Conservation (phyloP, 352 stramenopile genomes). For the Globisporangium mamillatum region DNA sequence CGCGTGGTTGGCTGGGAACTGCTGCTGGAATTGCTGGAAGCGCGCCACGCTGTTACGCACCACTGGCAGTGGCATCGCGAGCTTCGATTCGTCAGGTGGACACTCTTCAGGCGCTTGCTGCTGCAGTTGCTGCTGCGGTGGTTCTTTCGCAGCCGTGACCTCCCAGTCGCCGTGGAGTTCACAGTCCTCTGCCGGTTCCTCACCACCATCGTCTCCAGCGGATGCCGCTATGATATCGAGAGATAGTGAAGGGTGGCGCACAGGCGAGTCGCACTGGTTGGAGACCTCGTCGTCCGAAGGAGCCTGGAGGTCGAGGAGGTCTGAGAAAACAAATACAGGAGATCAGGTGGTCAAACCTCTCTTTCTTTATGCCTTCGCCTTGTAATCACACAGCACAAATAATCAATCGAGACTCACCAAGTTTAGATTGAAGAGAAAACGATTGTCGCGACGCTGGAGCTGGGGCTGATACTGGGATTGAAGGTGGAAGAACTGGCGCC, state of each 20-base stretch:
- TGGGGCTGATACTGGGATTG: background rate
- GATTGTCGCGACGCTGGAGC: background rate
- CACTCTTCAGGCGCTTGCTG: conserved; percentile 21
- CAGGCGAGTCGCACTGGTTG: conserved; percentile 52
- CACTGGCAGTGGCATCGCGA: conserved; percentile 2
- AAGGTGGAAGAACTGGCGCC: background rate
- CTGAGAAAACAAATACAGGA: background rate
- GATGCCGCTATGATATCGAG: background rate
- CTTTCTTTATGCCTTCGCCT: too few relatives aligned
- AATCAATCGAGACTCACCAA: conserved; percentile 6
- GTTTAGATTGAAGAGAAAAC: background rate
- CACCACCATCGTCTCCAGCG: background rate
- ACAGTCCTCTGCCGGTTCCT: background rate
- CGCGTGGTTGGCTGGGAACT: conserved; percentile 47
- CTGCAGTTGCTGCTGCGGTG: conserved; percentile 3
- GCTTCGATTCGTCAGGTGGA: conserved; percentile 12
- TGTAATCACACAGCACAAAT: background rate
- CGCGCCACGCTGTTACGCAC: conserved; percentile 28
- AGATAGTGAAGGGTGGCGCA: background rate
- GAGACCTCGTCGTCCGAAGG: conserved; percentile 24
- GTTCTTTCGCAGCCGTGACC: conserved; percentile 11
- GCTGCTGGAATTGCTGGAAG: conserved; percentile 51
- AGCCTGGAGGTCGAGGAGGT: conserved; percentile 26
- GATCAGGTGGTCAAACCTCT: too few relatives aligned
- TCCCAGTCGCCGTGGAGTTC: conserved; percentile 15